These are phyloP conservation scores for Cordyceps fumosorosea DNA, from an alignment of 2,329 filamentous ascomycete species.

Conservation along the genomic window DNA sequence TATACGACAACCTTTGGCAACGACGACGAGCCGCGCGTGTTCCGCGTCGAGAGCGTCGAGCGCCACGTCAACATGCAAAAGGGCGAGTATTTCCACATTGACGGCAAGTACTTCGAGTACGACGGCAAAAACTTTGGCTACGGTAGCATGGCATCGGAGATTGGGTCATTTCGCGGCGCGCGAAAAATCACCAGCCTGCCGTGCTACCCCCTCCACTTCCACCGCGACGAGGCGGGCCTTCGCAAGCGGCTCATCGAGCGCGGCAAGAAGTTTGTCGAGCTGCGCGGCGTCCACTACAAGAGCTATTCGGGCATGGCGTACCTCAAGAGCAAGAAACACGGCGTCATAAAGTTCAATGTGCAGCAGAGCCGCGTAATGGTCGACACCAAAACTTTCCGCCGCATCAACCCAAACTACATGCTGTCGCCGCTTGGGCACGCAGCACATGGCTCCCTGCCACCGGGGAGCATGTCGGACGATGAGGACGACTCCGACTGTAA, in stretches of 20 bases:
- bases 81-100: constrained; percentile 69
- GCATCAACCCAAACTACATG: constrained; percentile 80
- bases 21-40: constrained; percentile 69
- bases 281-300: constrained; percentile 79
- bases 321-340: constrained; percentile 66
- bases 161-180: constrained; percentile 70
- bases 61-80: constrained; percentile 63
- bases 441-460: constrained; percentile 33
- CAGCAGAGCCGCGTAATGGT: constrained; percentile 85
- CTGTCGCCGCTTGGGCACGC: constrained; percentile 59
- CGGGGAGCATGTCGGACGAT: constrained; percentile 55
- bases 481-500: constrained; percentile 33
- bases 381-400: constrained; percentile 72
- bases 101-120: constrained; percentile 77
- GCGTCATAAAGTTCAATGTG: constrained; percentile 63
- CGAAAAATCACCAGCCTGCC: constrained; percentile 74
- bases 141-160: constrained; percentile 61
- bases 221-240: constrained; percentile 62
- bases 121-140: constrained; percentile 82
- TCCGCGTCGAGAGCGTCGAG: constrained; percentile 72
- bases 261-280: constrained; percentile 73
- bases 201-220: constrained; percentile 73
- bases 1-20: constrained; percentile 73
- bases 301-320: constrained; percentile 80
- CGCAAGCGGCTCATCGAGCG: constrained; percentile 65